phyloP scores from a whole-genome alignment of 345 rosid genomes.

The Cardamine occulta region DNA sequence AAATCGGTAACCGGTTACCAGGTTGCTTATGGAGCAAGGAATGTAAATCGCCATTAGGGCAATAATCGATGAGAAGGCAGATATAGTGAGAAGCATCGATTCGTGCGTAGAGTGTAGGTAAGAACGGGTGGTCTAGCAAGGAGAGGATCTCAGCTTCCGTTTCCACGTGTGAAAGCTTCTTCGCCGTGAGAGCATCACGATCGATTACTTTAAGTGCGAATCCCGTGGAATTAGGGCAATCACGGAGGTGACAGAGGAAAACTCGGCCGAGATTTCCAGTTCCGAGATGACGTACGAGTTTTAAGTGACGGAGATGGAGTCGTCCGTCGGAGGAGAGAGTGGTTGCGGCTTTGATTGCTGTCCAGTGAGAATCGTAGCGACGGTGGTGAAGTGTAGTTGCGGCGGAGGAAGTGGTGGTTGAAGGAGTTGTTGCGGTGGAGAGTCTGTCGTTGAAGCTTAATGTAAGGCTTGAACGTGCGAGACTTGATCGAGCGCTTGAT shows the following conservation, averaged over 20 bases:
- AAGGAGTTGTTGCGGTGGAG: constrained; percentile 46
- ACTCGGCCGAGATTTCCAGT: constrained; percentile 75
- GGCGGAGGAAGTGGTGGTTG: constrained; percentile 36
- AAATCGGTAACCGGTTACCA: constrained; percentile 57
- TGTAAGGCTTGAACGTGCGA: constrained; percentile 66
- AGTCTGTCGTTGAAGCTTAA: constrained; percentile 72
- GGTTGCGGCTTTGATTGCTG: constrained; percentile 64
- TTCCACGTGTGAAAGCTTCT: constrained; percentile 64
- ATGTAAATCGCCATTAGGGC: constrained; percentile 91
- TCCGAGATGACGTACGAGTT: constrained; percentile 72
- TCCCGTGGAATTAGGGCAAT: constrained; percentile 47
- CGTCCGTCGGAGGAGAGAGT: constrained; percentile 59
- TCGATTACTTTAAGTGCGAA: constrained; percentile 78
- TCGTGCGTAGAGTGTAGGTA: constrained; percentile 80
- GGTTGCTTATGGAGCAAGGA: constrained; percentile 77
- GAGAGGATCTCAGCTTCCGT: constrained; percentile 74
- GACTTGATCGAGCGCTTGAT: constrained; percentile 67
- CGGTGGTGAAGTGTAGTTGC: constrained; percentile 54
- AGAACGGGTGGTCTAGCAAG: constrained; percentile 74
- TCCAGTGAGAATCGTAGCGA: constrained; percentile 62
- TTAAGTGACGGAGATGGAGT: constrained; percentile 68
- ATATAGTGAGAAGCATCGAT: constrained; percentile 77
- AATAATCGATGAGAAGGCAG: constrained; percentile 81
- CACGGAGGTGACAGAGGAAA: constrained; percentile 76
- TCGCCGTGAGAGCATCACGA: constrained; percentile 51